phyloP scores from a whole-genome alignment of 2,329 filamentous ascomycete genomes.

The Coniochaeta sp. region DNA sequence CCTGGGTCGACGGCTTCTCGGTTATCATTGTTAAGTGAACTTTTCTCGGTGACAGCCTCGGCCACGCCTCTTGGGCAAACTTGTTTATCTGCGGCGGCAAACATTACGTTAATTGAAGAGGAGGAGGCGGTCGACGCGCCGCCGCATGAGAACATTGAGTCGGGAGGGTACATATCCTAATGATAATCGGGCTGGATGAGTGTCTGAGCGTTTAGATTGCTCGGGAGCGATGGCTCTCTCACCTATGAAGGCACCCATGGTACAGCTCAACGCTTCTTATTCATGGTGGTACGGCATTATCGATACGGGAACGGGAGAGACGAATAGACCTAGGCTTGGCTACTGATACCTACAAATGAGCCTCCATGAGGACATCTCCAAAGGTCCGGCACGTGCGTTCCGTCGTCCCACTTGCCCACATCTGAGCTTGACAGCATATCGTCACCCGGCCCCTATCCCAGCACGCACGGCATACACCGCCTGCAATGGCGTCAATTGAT shows the following conservation, averaged over 20 bases:
- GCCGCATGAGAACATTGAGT: neutral
- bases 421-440: neutral
- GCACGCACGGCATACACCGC: neutral
- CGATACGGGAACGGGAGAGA: neutral
- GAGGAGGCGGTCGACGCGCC: neutral
- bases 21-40: constrained; percentile 61
- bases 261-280: neutral
- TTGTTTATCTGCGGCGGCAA: neutral
- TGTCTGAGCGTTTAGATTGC: too few species aligned
- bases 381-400: neutral
- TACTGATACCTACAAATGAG: neutral
- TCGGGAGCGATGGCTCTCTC: too few species aligned
- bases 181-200: constrained; percentile 1
- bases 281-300: neutral
- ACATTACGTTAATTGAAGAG: neutral
- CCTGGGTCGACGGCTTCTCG: constrained; percentile 81
- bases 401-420: neutral
- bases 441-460: neutral
- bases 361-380: neutral
- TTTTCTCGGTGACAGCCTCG: neutral
- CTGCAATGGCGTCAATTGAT: too few species aligned
- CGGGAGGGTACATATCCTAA: neutral
- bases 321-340: neutral
- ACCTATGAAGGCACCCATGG: neutral
- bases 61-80: neutral